Base-by-base conservation (phyloP, 176 grass and related monocot genomes). In the Dendrocalamus sinicus region DNA sequence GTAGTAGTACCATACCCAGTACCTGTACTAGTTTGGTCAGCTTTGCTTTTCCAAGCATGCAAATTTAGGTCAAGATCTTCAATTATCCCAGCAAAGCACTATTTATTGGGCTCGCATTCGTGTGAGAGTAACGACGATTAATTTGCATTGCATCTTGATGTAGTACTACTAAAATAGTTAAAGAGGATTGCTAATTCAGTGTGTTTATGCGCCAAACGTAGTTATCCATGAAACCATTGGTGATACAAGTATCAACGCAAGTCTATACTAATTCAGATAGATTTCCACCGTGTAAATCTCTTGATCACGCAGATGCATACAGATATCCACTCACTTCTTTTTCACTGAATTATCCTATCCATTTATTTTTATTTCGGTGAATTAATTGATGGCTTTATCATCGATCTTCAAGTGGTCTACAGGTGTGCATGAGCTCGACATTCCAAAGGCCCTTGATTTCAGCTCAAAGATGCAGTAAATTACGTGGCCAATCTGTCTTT, bases 81-180 rank as follows among this genome's bases (percentile, higher is more conserved):
- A 12, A 71, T 75, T 82, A 24, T 82, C 51, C 15, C 44, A 22
- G 65, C 53, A 88, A 88, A 51, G 57, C 79, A 35, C 8, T 12
- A 71, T 50, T 83, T 30, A 88, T 83, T 88, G 46, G 51, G 79
- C 16, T 80, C 44, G 15, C 86, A 50, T 64, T 71, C 86, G 39
- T 83, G 86, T 41, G 80, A 83, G 54, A 44, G 52, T 22, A 53
- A 77, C 16, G 43, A 1, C 3, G 28, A 79, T 32, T 35, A 66
- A 48, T 50, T 55, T 30, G 8, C 4, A 4, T 47, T 12, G 50
- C 4, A 51, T 15, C 13, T 51, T 51, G 50, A 51, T 51, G 50
- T 51, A 16, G 50, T 32, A 24, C 6, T 17, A 17, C 48, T 73
- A 50, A 75, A 32, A 37, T 9, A 58, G 57, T 19, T 55, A 57